Base-by-base conservation (phyloP, 2,329 filamentous ascomycete species). In the Tolypocladium cylindrosporum region DNA sequence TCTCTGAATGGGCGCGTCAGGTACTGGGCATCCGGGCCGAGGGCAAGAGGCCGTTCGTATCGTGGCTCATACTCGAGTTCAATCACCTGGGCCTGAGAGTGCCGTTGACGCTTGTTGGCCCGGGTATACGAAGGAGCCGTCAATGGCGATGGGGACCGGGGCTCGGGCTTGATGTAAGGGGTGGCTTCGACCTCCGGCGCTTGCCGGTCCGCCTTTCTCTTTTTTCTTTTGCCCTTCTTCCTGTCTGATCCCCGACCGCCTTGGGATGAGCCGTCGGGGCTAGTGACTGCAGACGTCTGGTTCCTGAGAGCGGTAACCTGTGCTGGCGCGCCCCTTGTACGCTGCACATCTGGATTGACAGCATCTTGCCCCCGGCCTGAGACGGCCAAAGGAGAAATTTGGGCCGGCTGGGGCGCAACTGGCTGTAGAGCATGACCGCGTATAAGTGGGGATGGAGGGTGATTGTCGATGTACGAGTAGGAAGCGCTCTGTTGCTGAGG, bases 341-440 rank as follows among this genome's bases (percentile, higher is more conserved):
- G 53, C 14, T 54, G 41, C 13, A 54, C 21, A 36, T 42, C 52
- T 21, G 51, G 53, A 21, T 51, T 51, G 14, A 55, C 9, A 19
- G 37, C 9, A 2, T 57, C 56, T 8, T 54, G 59, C 27, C 74
- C 24, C 72, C 68, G 68, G 72, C 77, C 61, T 71, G 76, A 71
- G 68, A 75, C 72, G 64, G 81, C 75, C 73, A 87, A 68, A 62
- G 80, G 76, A 69, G 88, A 79, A 62, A 84, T 84, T 67, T 89
- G 87, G 54, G 86, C 85, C 56, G 90, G 88, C 67, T 90, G 89
- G 34, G 90, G 89, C 55, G 89, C 89, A 67, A 87, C 75, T 48
- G 87, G 88, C 41, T 85, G 86, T 55, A 86, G 82, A 65, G 92
- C 86, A 68, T 91, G 87, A 64, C 85, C 86, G 67, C 85, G 84